A percentile compares a stretch with the other conserved stretches of the same genome.
Evolutionary conservation across 768 basidiomycete genomes (phyloP).

Genomic region (Trametes elegans): DNA sequence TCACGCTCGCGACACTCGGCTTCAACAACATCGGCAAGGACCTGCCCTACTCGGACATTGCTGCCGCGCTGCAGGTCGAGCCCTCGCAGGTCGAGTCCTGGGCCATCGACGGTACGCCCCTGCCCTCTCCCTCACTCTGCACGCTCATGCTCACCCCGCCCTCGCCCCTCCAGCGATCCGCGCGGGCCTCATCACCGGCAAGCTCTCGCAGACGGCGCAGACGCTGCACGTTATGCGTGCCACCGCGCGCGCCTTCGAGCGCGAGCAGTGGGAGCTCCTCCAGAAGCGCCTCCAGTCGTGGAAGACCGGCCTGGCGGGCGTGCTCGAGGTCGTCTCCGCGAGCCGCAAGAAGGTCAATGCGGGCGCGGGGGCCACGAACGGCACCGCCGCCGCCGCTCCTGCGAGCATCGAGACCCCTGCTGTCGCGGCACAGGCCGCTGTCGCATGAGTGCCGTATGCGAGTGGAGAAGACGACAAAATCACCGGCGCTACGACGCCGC

Average conservation of each 20-base stretch:
- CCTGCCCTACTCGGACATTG: slow-evolving; percentile 69
- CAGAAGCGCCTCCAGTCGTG: slow-evolving; percentile 74
- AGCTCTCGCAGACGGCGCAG: slow-evolving; percentile 79
- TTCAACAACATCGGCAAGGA: slow-evolving; percentile 73
- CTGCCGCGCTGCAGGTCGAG: slow-evolving; percentile 63
- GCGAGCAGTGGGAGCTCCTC: slow-evolving; percentile 75
- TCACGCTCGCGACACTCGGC: slow-evolving; percentile 75
- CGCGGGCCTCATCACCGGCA: slow-evolving; percentile 72
- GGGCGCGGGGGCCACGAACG: slow-evolving; percentile 1
- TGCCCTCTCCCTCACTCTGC: background rate
- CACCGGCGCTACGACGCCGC: background rate
- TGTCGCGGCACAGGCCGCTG: slow-evolving; percentile 10
- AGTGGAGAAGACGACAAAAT: background rate
- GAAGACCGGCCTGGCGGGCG: slow-evolving; percentile 68
- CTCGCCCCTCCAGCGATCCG: slow-evolving; percentile 62
- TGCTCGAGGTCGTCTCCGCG: slow-evolving; percentile 66
- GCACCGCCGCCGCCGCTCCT: background rate
- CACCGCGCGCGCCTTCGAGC: slow-evolving; percentile 72
- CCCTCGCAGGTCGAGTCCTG: slow-evolving; percentile 74
- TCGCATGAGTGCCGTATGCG: background rate
- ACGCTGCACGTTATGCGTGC: slow-evolving; percentile 72
- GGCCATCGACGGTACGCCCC: slow-evolving; percentile 74
- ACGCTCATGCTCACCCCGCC: background rate
- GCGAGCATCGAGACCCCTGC: slow-evolving; percentile 10
- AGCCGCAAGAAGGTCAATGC: slow-evolving; percentile 36